Conservation (phyloP, 2,329 filamentous ascomycete species). For the Rhynchosporium agropyri region DNA sequence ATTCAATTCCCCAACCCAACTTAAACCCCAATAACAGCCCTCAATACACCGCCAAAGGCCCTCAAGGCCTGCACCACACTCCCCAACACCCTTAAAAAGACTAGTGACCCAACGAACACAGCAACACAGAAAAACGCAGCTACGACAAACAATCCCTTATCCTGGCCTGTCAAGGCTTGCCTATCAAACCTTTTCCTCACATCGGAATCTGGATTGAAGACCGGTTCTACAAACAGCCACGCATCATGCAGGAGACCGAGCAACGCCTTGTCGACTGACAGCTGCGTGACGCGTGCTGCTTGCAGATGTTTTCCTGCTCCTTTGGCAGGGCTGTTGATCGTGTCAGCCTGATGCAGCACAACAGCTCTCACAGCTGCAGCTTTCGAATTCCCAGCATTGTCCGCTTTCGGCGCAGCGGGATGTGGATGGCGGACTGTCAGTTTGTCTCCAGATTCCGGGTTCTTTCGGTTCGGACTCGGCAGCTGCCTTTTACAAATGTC, state of each 20-base stretch:
- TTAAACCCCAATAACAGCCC: slow-evolving; percentile 20
- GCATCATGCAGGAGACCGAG: slow-evolving; percentile 37
- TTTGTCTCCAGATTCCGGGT: slow-evolving; percentile 11
- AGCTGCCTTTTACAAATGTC: background rate
- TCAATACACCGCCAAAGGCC: slow-evolving; percentile 14
- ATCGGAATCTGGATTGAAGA: slow-evolving; percentile 43
- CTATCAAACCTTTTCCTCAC: slow-evolving; percentile 31
- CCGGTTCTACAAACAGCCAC: slow-evolving; percentile 43
- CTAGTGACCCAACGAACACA: slow-evolving; percentile 32
- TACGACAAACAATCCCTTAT: slow-evolving; percentile 37
- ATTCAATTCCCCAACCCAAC: slow-evolving; percentile 12
- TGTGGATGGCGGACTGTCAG: slow-evolving; percentile 24
- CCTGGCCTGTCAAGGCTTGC: slow-evolving; percentile 36
- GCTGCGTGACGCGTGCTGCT: background rate
- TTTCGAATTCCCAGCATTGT: slow-evolving; percentile 19
- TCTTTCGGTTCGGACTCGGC: slow-evolving; percentile 11
- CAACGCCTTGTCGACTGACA: slow-evolving; percentile 22
- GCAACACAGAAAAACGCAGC: slow-evolving; percentile 39
- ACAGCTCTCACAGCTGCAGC: slow-evolving; percentile 14
- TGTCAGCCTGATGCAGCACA: slow-evolving; percentile 10
- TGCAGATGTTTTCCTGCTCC: slow-evolving; percentile 7
- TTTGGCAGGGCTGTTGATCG: slow-evolving; percentile 15
- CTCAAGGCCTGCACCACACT: slow-evolving; percentile 18
- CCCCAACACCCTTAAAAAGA: slow-evolving; percentile 20
- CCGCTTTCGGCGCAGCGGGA: slow-evolving; percentile 17